Base-by-base conservation (phyloP, 805 yeast genomes). In the Lipomyces starkeyi region DNA sequence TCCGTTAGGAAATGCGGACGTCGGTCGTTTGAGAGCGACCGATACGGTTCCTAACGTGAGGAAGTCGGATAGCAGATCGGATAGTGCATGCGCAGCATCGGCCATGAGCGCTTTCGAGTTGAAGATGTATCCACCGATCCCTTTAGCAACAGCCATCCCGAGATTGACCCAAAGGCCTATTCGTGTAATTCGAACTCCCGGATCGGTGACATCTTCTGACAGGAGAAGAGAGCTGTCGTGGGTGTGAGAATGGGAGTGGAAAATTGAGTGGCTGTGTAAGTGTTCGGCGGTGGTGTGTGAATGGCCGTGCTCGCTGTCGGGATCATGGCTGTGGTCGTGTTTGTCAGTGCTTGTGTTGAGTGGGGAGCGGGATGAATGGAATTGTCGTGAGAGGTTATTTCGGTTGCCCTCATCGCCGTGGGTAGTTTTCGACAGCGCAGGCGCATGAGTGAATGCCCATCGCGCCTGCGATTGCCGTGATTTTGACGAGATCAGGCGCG, bases 81-180 rank as follows among this genome's bases (percentile, higher is more conserved):
- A 88, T 25, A 91, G 83, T 0, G 98, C 94, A 80, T 95, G 99
- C 35, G 93, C 88, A 0, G 98, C 93, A 79, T 95, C 99, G 0
- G 99, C 99, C 61, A 93, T 77, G 65, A 95, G 84, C 1, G 98
- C 93, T 77, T 93, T 97, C 0, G 99, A 95, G 78, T 95, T 97
- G 84, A 95, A 95, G 52, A 87, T 87, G 20, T 91, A 82, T 7
- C 99, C 99, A 37, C 98, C 98, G 27, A 87, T 78, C 34, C 93
- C 93, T 78, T 95, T 95, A 40, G 93, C 88, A 1, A 86, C 81
- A 0, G 97, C 98, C 89, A 95, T 88, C 14, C 90, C 87, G 13
- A 91, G 86, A 76, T 95, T 95, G 56, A 91, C 91, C 35, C 88
- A 79, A 55, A 94, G 83, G 0, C 99, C 99, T 62, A 94, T 82